phyloP scores from a whole-genome alignment of 2,329 filamentous ascomycete genomes.

The Diaporthe capsici region DNA sequence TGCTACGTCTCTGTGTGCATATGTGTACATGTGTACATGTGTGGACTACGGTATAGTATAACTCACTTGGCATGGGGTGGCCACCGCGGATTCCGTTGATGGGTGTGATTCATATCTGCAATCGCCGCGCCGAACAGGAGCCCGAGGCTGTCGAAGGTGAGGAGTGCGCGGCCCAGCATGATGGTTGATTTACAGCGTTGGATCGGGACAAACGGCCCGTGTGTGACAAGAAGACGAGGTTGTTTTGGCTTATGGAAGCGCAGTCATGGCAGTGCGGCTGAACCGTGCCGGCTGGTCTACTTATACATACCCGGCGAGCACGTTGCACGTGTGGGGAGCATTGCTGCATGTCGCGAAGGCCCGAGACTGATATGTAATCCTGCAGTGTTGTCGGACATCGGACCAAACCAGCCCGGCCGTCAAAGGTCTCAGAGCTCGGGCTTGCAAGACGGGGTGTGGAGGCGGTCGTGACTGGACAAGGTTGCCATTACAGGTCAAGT shows the following conservation, averaged over 20 bases:
- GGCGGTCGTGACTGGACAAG: not conserved
- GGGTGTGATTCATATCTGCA: conserved; percentile 57
- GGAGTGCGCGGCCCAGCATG: conserved; percentile 56
- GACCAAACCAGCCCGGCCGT: conserved; percentile 10
- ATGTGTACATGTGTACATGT: not conserved
- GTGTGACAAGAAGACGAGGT: not conserved
- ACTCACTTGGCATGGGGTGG: conserved; percentile 61
- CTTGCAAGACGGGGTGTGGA: not conserved
- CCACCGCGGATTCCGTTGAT: conserved; percentile 60
- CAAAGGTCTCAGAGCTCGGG: conserved; percentile 14
- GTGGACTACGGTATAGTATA: not conserved
- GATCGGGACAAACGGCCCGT: not conserved
- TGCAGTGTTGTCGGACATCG: conserved; percentile 14
- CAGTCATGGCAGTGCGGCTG: not conserved
- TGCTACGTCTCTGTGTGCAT: not conserved
- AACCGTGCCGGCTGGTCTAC: not conserved
- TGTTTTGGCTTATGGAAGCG: not conserved
- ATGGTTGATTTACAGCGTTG: conserved; percentile 21
- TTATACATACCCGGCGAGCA: conserved; percentile 4
- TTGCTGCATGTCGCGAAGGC: not conserved
- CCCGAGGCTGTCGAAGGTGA: conserved; percentile 55
- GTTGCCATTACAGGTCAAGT: not conserved
- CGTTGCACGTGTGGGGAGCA: not conserved
- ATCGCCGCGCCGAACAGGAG: conserved; percentile 56
- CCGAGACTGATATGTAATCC: conserved; percentile 16